phyloP scores from a whole-genome alignment of 2,329 filamentous ascomycete genomes.

The Ophiostoma fasciatum region DNA sequence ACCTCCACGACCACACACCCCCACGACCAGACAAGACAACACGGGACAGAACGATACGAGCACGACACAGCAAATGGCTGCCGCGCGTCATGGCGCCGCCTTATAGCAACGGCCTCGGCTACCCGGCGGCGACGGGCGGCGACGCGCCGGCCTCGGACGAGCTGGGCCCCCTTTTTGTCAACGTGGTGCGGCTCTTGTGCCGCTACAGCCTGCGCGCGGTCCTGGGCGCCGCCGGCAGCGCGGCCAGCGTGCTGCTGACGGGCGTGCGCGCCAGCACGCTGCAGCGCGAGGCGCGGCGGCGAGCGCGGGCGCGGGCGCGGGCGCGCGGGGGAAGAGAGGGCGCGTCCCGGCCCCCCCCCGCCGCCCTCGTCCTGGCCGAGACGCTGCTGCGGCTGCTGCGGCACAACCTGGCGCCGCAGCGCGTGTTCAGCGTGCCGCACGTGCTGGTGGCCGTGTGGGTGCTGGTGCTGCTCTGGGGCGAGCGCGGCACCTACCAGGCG shows the following conservation, averaged over 20 bases:
- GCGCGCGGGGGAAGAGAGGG: no score
- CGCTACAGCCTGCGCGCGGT: constrained; percentile 5
- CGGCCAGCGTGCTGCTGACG: constrained; percentile 3
- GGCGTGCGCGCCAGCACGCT: constrained; percentile 6
- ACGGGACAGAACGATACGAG: not conserved
- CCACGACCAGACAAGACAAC: no score
- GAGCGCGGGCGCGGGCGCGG: constrained; percentile 6
- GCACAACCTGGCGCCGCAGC: constrained; percentile 32
- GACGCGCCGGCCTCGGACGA: no score
- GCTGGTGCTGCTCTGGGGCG: constrained; percentile 67
- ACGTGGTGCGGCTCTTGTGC: constrained; percentile 19
- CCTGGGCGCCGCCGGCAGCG: not conserved
- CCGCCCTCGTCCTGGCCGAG: constrained; percentile 8
- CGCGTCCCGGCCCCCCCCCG: no score
- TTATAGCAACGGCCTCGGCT: constrained; percentile 21
- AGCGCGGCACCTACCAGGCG: constrained; percentile 60
- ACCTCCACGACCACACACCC: no score
- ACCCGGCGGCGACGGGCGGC: no score
- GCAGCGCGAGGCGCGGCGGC: constrained; percentile 6
- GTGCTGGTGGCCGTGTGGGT: constrained; percentile 61
- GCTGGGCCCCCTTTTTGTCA: constrained; percentile 17
- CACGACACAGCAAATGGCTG: constrained; percentile 14
- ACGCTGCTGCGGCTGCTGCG: constrained; percentile 17
- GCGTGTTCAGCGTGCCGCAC: constrained; percentile 50
- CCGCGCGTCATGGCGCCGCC: constrained; percentile 22